phyloP scores from a whole-genome alignment of 441 rosid species.

The Erysimum cheiri region DNA sequence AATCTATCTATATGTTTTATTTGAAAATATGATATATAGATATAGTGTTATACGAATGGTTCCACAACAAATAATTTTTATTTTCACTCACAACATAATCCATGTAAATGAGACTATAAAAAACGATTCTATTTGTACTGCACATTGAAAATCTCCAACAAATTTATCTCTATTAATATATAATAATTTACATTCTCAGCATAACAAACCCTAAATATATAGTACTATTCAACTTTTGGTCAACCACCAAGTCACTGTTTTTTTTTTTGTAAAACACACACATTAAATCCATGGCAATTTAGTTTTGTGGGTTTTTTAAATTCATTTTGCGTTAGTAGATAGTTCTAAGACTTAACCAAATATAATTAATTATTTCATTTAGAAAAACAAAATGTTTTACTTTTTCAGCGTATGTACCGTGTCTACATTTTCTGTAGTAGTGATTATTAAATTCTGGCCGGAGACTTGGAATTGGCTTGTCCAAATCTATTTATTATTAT shows the following conservation, averaged over 20 bases:
- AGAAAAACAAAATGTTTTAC: not conserved
- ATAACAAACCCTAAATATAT: not conserved
- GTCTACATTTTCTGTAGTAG: not conserved
- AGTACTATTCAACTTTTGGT: not conserved
- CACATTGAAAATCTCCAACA: not conserved
- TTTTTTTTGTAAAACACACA: not conserved
- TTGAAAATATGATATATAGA: not conserved
- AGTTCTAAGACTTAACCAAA: not conserved
- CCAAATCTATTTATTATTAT: slow-evolving; percentile 17
- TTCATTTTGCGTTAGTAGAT: not conserved
- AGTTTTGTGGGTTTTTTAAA: not conserved
- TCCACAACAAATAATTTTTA: not conserved
- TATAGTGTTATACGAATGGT: no score
- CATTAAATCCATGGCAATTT: not conserved
- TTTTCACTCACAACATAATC: no score
- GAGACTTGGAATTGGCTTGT: slow-evolving; percentile 29
- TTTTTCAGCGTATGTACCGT: slow-evolving; percentile 16
- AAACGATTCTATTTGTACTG: not conserved
- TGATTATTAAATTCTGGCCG: slow-evolving; percentile 20
- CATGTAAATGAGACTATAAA: no score
- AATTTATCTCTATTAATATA: not conserved
- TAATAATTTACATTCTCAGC: not conserved
- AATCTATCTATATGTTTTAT: not conserved
- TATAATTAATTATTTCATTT: no score
- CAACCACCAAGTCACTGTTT: not conserved